These are phyloP conservation scores for Collybia sp. DNA, from an alignment of 768 basidiomycete species.

Conservation along the genomic window DNA sequence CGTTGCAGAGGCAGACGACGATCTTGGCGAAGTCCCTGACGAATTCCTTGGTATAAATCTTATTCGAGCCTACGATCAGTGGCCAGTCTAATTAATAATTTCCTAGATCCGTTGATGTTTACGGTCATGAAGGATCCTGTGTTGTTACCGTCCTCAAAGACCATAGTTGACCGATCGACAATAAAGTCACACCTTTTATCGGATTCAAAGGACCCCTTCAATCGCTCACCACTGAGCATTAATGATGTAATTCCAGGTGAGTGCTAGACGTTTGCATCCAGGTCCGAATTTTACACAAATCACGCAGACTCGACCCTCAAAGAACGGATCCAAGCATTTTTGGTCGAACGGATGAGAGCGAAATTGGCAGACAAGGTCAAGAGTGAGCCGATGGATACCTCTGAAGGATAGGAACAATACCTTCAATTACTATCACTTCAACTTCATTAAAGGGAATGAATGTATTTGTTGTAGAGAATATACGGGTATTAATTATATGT, in stretches of 20 bases:
- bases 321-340: slow-evolving; percentile 66
- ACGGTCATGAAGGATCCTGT: slow-evolving; percentile 97
- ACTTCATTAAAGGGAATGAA: too few species aligned
- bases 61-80: slow-evolving; percentile 6
- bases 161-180: slow-evolving; percentile 80
- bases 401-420: too few species aligned
- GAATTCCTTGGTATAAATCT: slow-evolving; percentile 78
- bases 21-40: slow-evolving; percentile 89
- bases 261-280: slow-evolving; percentile 15
- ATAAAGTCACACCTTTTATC: slow-evolving; percentile 95
- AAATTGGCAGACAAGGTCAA: slow-evolving; percentile 13
- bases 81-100: not conserved
- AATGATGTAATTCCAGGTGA: slow-evolving; percentile 76
- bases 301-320: slow-evolving; percentile 64
- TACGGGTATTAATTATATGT: too few species aligned
- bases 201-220: slow-evolving; percentile 93
- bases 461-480: too few species aligned
- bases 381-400: too few species aligned
- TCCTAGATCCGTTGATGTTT: slow-evolving; percentile 80
- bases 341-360: slow-evolving; percentile 50
- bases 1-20: slow-evolving; percentile 84
- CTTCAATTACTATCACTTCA: too few species aligned
- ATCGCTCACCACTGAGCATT: slow-evolving; percentile 75
- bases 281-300: slow-evolving; percentile 3
- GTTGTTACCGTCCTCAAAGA: slow-evolving; percentile 75